Conservation (phyloP, 345 rosid species). For the Passiflora organensis region DNA sequence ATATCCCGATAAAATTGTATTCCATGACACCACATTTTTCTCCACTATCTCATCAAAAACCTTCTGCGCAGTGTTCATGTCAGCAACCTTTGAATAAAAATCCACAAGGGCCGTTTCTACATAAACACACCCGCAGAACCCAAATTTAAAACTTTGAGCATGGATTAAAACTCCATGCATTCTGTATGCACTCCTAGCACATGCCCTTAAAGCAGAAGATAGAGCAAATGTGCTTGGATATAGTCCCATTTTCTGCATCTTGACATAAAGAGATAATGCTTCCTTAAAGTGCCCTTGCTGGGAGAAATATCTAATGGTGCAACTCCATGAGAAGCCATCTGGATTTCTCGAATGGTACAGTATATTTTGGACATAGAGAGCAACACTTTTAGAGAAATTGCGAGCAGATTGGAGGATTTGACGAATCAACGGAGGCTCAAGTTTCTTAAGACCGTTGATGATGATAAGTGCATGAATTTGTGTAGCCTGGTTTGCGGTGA, state of each 20-base stretch:
- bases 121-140: conserved; percentile 54
- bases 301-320: conserved; percentile 47
- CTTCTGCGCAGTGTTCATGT: conserved; percentile 40
- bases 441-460: conserved; percentile 36
- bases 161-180: conserved; percentile 43
- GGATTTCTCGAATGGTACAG: conserved; percentile 24
- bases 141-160: conserved; percentile 45
- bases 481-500: conserved; percentile 33
- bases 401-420: conserved; percentile 34
- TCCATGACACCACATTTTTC: conserved; percentile 68
- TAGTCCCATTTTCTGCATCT: conserved; percentile 44
- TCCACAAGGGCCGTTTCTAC: conserved; percentile 67
- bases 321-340: conserved; percentile 62
- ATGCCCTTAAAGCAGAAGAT: conserved; percentile 57
- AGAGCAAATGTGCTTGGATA: conserved; percentile 50
- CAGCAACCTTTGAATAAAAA: conserved; percentile 51
- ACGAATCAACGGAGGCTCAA: conserved; percentile 42
- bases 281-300: conserved; percentile 52
- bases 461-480: conserved; percentile 49
- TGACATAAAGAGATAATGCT: conserved; percentile 36
- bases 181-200: conserved; percentile 38
- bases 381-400: conserved; percentile 34
- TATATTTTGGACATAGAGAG: conserved; percentile 37
- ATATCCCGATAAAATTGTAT: conserved; percentile 55
- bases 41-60: conserved; percentile 44